Evolutionary conservation across 2,329 filamentous ascomycete genomes (phyloP).

Genomic region (Achaetomium macrosporum): DNA sequence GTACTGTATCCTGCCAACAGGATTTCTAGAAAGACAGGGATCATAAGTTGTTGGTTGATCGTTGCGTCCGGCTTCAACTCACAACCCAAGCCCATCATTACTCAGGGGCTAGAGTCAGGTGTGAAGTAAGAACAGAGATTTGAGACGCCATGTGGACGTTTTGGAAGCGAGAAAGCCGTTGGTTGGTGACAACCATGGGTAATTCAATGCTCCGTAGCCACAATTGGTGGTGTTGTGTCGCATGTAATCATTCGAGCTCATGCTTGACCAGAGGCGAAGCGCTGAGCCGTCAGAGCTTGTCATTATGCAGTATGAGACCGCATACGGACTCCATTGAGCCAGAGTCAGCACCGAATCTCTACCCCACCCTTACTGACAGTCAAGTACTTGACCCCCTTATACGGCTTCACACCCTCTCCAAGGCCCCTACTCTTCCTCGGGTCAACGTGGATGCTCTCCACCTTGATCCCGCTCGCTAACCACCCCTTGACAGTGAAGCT

Average conservation of each 20-base stretch:
- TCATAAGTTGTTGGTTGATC: neutral
- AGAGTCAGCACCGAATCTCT: slow-evolving; percentile 52
- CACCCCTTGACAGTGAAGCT: slow-evolving; percentile 67
- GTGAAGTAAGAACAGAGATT: too few species aligned
- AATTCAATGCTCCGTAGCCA: too few species aligned
- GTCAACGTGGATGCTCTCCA: slow-evolving; percentile 63
- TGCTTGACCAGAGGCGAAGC: too few species aligned
- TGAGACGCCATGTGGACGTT: too few species aligned
- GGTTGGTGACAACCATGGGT: too few species aligned
- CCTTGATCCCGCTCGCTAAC: slow-evolving; percentile 61
- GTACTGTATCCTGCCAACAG: slow-evolving; percentile 6
- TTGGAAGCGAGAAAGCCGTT: too few species aligned
- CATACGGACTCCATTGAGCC: too few species aligned
- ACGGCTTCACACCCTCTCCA: slow-evolving; percentile 84
- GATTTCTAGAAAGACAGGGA: neutral
- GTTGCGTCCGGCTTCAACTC: neutral
- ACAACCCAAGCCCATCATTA: neutral
- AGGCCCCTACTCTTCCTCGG: slow-evolving; percentile 78
- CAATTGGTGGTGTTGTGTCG: too few species aligned
- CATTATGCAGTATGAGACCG: too few species aligned
- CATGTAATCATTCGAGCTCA: too few species aligned
- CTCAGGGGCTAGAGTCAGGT: neutral
- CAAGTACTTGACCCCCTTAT: slow-evolving; percentile 97
- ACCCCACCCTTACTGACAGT: slow-evolving; percentile 64
- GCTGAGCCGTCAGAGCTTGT: too few species aligned